Conservation (phyloP, 108 stramenopile species). For the Hondaea fermentalgiana region DNA sequence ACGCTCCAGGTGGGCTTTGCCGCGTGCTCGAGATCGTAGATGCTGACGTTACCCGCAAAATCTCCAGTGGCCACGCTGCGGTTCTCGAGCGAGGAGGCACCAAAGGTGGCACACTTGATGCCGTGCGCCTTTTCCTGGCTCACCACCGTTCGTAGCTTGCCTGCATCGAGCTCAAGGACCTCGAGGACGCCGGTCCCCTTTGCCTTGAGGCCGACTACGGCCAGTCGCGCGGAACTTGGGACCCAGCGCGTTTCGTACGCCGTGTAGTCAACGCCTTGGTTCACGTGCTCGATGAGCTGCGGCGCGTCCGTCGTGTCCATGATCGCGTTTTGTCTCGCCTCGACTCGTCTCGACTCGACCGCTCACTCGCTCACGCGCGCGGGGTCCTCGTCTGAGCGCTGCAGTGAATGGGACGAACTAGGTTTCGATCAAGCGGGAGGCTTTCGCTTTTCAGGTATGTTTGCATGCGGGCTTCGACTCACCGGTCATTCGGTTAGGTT, state of each 20-base stretch:
- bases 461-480: too few relatives aligned
- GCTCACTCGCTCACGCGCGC: too few relatives aligned
- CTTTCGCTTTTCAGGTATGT: too few relatives aligned
- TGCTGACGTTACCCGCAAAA: conserved; percentile 47
- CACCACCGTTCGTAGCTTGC: conserved; percentile 44
- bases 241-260: conserved; percentile 71
- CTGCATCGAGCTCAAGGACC: conserved; percentile 62
- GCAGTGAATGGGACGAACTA: too few relatives aligned
- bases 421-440: too few relatives aligned
- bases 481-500: too few relatives aligned
- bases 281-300: conserved; percentile 72
- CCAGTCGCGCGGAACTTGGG: conserved; percentile 63
- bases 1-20: conserved; percentile 45
- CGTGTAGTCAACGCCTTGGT: conserved; percentile 58
- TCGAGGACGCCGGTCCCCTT: conserved; percentile 62
- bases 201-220: conserved; percentile 61
- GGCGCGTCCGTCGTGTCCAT: conserved; percentile 79
- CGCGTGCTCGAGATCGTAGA: conserved; percentile 45
- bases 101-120: conserved; percentile 79
- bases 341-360: conserved; percentile 21
- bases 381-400: too few relatives aligned
- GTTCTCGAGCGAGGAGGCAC: conserved; percentile 61
- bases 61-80: conserved; percentile 64
- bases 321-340: not conserved
- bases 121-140: conserved; percentile 41